These are phyloP conservation scores for Mimosa pudica DNA, from an alignment of 306 rosid species.

Conservation along the genomic window DNA sequence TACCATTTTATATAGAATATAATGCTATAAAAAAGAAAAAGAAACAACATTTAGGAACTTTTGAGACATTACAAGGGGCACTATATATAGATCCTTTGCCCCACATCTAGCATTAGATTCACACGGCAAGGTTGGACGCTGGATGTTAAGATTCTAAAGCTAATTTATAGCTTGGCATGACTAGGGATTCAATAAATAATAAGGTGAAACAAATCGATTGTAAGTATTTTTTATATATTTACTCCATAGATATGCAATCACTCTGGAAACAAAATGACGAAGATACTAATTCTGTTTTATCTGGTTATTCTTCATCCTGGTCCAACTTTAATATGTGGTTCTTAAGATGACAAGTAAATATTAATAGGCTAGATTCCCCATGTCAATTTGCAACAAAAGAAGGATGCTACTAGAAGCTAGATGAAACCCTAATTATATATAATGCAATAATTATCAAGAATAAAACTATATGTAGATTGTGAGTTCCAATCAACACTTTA, in stretches of 20 bases:
- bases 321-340: constrained; percentile 44
- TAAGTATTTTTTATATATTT: neutral
- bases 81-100: no score
- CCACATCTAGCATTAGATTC: constrained; percentile 3
- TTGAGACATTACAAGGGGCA: no score
- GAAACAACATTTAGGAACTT: no score
- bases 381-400: neutral
- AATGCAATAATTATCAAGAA: neutral
- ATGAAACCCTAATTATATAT: neutral
- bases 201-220: neutral
- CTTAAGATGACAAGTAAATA: constrained; percentile 43
- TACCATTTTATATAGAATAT: no score
- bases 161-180: constrained; percentile 17
- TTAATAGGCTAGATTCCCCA: constrained; percentile 14
- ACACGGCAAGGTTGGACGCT: constrained; percentile 38
- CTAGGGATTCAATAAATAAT: neutral
- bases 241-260: neutral
- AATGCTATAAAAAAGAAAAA: no score
- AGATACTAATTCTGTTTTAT: constrained; percentile 42
- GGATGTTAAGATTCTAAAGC: constrained; percentile 4
- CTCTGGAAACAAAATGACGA: neutral
- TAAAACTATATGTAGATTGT: neutral
- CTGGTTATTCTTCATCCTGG: constrained; percentile 29
- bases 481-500: neutral
- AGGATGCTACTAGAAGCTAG: neutral